Conservation (phyloP, 805 yeast species). For the Metschnikowia shivogae region DNA sequence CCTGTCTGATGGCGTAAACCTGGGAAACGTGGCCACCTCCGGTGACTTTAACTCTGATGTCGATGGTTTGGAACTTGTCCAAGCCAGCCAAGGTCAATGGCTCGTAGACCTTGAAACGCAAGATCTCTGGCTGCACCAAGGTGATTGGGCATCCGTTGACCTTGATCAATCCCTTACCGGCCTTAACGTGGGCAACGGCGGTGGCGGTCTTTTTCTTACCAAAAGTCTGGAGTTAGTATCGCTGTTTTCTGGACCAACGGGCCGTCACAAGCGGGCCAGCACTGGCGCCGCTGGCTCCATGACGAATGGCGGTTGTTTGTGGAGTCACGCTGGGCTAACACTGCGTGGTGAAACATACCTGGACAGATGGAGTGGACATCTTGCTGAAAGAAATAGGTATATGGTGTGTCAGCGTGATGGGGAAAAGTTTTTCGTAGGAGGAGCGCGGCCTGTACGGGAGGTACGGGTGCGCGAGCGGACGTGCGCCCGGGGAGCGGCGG, state of each 20-base stretch:
- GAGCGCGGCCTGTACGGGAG: slow-evolving; percentile 7
- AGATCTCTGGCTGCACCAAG: slow-evolving; percentile 97
- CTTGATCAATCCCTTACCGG: slow-evolving; percentile 99
- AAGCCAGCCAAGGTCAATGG: slow-evolving; percentile 97
- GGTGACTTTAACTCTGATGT: slow-evolving; percentile 97
- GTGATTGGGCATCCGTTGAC: slow-evolving; percentile 99
- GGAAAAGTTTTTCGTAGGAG: slow-evolving; percentile 15
- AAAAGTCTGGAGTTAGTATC: slow-evolving; percentile 65
- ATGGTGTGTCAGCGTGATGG: slow-evolving; percentile 17
- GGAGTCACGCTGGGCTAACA: not conserved
- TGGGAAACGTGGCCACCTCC: slow-evolving; percentile 99
- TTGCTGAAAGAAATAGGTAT: slow-evolving; percentile 43
- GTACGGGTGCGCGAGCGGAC: slow-evolving; percentile 3
- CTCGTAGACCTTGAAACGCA: slow-evolving; percentile 99
- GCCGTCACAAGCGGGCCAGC: too few species aligned
- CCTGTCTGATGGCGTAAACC: slow-evolving; percentile 99
- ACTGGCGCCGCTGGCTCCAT: too few species aligned
- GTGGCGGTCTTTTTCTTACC: slow-evolving; percentile 99
- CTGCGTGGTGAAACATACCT: slow-evolving; percentile 52
- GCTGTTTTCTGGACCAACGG: too few species aligned
- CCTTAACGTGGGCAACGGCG: slow-evolving; percentile 99
- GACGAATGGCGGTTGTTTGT: not conserved
- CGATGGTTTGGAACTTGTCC: slow-evolving; percentile 97
- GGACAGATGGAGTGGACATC: slow-evolving; percentile 84
- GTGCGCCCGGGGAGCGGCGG: not conserved